Evolutionary conservation across 202 grass and related monocot species (phyloP).

Genomic region (Dendrocalamus latiflorus): DNA sequence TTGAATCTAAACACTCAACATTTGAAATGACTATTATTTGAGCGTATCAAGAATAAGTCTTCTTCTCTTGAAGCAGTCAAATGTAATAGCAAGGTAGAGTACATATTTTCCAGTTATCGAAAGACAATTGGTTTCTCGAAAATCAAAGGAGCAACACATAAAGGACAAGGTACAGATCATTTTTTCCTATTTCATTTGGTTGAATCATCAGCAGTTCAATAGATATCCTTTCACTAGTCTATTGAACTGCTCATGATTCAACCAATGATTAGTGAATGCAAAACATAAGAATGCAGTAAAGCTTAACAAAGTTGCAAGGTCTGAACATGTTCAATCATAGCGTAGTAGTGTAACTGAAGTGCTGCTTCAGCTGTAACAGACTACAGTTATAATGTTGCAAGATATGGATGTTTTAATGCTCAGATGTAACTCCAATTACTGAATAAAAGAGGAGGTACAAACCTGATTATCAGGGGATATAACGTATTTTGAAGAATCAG

Average conservation of each 20-base stretch:
- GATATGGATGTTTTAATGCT: not conserved
- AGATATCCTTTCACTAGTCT: not conserved
- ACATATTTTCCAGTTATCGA: not conserved
- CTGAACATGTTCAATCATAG: conserved; percentile 5
- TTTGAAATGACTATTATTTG: not conserved
- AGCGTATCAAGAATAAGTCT: not conserved
- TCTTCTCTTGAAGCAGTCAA: conserved; percentile 4
- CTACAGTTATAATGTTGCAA: not conserved
- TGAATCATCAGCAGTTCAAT: not conserved
- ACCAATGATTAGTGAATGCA: not conserved
- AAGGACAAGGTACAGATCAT: not conserved
- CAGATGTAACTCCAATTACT: not conserved
- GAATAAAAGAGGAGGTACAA: conserved; percentile 14
- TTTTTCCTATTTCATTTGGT: not conserved
- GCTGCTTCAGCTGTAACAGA: not conserved
- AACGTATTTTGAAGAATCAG: conserved; percentile 66
- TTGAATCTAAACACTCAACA: not conserved
- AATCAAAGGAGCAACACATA: not conserved
- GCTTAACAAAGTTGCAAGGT: not conserved
- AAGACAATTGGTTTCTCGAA: not conserved
- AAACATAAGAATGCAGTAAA: conserved; percentile 13
- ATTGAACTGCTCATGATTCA: no score
- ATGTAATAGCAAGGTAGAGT: not conserved
- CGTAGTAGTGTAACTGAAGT: not conserved
- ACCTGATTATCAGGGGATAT: conserved; percentile 78